Evolutionary conservation across 192 early-diverging fungal genomes (phyloP).

Genomic region (Anaeromyces robustus): DNA sequence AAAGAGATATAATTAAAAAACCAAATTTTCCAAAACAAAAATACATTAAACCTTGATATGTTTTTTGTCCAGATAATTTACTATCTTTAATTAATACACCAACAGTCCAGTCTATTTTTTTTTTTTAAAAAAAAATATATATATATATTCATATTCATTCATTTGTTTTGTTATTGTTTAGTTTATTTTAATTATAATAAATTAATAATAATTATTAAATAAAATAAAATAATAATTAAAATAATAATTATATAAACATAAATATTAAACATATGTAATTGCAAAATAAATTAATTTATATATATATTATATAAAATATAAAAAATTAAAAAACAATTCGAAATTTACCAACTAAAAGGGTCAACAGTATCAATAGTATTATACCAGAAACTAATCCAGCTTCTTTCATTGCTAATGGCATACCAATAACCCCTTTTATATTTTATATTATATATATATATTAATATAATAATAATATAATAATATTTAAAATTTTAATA

Average conservation of each 20-base stretch:
- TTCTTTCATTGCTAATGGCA: slow-evolving; percentile 72
- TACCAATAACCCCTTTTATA: slow-evolving; percentile 27
- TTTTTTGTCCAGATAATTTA: slow-evolving; percentile 58
- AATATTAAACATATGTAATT: too few relatives aligned
- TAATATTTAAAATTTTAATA: too few relatives aligned
- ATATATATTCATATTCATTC: too few relatives aligned
- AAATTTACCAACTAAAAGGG: slow-evolving; percentile 44
- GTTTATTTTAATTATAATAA: too few relatives aligned
- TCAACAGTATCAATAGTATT: slow-evolving; percentile 26
- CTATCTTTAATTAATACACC: slow-evolving; percentile 52
- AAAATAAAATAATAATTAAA: too few relatives aligned
- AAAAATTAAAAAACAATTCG: too few relatives aligned
- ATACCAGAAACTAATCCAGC: slow-evolving; percentile 50
- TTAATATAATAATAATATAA: slow-evolving; percentile 5
- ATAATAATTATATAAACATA: too few relatives aligned
- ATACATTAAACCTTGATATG: slow-evolving; percentile 71
- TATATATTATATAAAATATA: not conserved
- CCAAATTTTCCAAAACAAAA: slow-evolving; percentile 70
- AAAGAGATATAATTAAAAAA: slow-evolving; percentile 56
- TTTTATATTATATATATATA: not conserved
- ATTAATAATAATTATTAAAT: too few relatives aligned
- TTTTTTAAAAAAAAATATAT: not conserved
- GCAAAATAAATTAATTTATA: too few relatives aligned
- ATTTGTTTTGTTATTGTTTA: too few relatives aligned
- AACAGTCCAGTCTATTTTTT: slow-evolving; percentile 17